Percentiles rank a stretch among this genome's conserved stretches.
phyloP scores from a whole-genome alignment of 2,329 filamentous ascomycete genomes.

The Fusarium hainanense region DNA sequence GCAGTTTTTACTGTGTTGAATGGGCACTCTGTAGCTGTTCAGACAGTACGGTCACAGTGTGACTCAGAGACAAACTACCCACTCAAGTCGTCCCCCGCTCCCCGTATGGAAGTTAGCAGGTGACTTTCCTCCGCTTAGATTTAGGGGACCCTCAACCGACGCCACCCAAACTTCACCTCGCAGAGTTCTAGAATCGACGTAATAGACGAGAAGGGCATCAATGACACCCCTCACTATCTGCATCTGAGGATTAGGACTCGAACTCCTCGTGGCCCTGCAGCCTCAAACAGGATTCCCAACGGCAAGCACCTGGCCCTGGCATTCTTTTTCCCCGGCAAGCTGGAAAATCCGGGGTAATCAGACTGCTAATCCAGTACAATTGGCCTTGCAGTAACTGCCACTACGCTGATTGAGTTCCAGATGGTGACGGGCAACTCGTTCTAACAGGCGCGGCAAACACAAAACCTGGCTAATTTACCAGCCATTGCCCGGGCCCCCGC shows the following conservation, averaged over 20 bases:
- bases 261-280: conserved; percentile 31
- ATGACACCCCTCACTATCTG: conserved; percentile 10
- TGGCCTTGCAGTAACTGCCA: conserved; percentile 17
- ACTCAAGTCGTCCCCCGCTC: conserved; percentile 21
- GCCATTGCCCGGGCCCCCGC: conserved; percentile 32
- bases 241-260: background rate
- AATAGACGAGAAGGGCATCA: background rate
- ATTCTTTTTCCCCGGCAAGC: conserved; percentile 33
- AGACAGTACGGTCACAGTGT: conserved; percentile 5
- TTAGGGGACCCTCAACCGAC: conserved; percentile 20
- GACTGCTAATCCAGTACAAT: conserved; percentile 34
- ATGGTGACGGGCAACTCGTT: conserved; percentile 40
- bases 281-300: conserved; percentile 24
- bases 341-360: conserved; percentile 43
- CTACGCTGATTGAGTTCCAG: conserved; percentile 27
- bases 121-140: conserved; percentile 27
- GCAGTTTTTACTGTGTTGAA: conserved; percentile 5
- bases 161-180: conserved; percentile 21
- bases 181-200: conserved; percentile 25
- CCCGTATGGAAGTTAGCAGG: conserved; percentile 16
- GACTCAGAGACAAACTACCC: background rate
- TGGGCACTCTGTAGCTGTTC: accelerated
- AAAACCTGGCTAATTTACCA: conserved; percentile 31
- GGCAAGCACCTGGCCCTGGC: conserved; percentile 37
- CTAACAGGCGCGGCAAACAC: conserved; percentile 44